Conservation (phyloP, 2,329 filamentous ascomycete species). For the Apiospora hydei region DNA sequence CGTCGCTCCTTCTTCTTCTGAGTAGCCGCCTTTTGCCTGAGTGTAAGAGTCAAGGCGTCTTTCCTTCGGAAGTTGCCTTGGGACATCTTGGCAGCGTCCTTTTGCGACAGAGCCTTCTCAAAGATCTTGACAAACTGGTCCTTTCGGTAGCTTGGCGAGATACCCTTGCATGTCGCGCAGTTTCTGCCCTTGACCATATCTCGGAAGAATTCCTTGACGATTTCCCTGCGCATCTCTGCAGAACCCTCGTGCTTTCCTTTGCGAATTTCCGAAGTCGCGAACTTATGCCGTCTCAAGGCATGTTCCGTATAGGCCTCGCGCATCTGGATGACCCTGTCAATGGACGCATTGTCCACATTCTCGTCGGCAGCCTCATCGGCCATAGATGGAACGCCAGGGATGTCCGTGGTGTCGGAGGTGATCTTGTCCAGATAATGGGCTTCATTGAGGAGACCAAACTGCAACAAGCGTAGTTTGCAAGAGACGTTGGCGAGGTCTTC, state of each 20-base stretch:
- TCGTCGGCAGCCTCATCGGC: slow-evolving; percentile 59
- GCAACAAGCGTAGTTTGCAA: slow-evolving; percentile 86
- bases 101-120: slow-evolving; percentile 76
- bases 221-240: slow-evolving; percentile 74
- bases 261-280: slow-evolving; percentile 56
- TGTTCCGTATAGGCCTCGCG: slow-evolving; percentile 74
- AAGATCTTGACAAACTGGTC: slow-evolving; percentile 95
- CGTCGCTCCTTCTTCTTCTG: slow-evolving; percentile 50
- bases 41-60: slow-evolving; percentile 71
- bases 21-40: slow-evolving; percentile 40
- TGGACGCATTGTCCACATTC: slow-evolving; percentile 62
- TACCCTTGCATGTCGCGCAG: slow-evolving; percentile 72
- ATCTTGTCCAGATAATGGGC: slow-evolving; percentile 55
- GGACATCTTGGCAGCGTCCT: slow-evolving; percentile 80
- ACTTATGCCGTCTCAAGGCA: slow-evolving; percentile 68
- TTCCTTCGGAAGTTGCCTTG: slow-evolving; percentile 70
- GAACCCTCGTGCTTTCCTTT: slow-evolving; percentile 84
- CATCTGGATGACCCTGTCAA: slow-evolving; percentile 61
- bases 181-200: slow-evolving; percentile 73
- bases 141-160: slow-evolving; percentile 86
- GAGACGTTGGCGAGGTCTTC: slow-evolving; percentile 78
- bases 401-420: slow-evolving; percentile 40
- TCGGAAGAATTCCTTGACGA: slow-evolving; percentile 83
- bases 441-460: slow-evolving; percentile 77
- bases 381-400: slow-evolving; percentile 46